Base-by-base conservation (phyloP, 2,329 filamentous ascomycete species). In the Sclerotinia spermophila region DNA sequence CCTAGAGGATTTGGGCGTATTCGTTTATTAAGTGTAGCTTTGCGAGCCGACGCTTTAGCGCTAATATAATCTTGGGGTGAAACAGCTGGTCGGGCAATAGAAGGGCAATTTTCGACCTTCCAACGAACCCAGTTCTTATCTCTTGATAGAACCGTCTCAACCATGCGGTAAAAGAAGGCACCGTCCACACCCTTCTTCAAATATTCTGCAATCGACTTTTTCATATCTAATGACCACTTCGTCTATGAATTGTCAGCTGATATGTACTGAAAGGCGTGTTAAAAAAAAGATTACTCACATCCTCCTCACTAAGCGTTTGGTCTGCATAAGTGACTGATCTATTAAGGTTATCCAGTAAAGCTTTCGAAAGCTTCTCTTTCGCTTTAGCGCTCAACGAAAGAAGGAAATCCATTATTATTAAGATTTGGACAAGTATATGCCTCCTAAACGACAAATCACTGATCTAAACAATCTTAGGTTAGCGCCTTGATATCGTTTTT, bases 111-210 rank as follows among this genome's bases (percentile, higher is more conserved):
- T 79, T 97, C 94, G 72, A 95, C 90, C 82, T 99, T 99, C 96
- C 96, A 99, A 73, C 94, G 91, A 59, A 96, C 94, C 96, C 96
- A 99, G 79, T 98, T 97, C 83, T 97, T 98, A 81, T 99, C 96
- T 73, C 96, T 87, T 35, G 93, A 93, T 42, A 99, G 87, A 44
- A 99, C 95, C 19, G 94, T 98, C 80, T 98, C 95, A 44, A 99
- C 94, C 88, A 98, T 97, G 53, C 96, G 91, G 81, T 94, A 92
- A 81, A 98, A 99, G 81, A 97, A 97, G 74, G 93, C 92, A 42
- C 96, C 96, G 77, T 97, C 94, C 56, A 85, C 82, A 30, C 92
- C 92, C 76, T 90, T 86, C 78, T 92, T 91, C 70, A 99, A 86
- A 80, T 97, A 97, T 71, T 89, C 88, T 71, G 92, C 91, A 77